A percentile compares a stretch with the other conserved stretches of the same genome.
Conservation (phyloP, 257 asterid genomes). For the Lycium ferocissimum region DNA sequence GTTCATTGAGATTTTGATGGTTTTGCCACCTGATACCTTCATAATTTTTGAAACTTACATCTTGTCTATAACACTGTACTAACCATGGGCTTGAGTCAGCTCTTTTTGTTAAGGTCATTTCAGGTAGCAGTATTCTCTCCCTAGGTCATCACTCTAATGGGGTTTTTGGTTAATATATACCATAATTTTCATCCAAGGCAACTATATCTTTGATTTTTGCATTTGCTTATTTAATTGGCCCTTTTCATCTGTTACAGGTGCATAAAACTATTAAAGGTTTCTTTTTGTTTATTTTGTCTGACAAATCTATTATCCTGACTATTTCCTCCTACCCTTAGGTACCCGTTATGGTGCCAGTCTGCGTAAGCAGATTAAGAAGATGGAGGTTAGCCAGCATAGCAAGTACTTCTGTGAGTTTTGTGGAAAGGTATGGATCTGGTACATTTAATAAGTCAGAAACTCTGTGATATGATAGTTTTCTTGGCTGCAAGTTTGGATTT, state of each 20-base stretch:
- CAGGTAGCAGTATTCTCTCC: not conserved
- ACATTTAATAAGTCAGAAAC: not conserved
- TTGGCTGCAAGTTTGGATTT: not conserved
- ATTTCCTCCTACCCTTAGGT: slow-evolving; percentile 38
- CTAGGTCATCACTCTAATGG: not conserved
- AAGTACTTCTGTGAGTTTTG: slow-evolving; percentile 72
- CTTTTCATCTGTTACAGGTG: not conserved
- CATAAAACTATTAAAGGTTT: not conserved
- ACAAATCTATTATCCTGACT: too few relatives aligned
- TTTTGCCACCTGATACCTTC: not conserved
- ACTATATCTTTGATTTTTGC: not conserved
- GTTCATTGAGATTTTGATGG: not conserved
- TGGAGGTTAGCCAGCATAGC: slow-evolving; percentile 53
- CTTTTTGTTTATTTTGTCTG: not conserved
- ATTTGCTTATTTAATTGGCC: not conserved
- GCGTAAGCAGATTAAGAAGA: slow-evolving; percentile 63
- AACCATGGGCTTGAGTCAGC: not conserved
- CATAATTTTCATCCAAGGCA: not conserved
- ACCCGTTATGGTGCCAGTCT: slow-evolving; percentile 81
- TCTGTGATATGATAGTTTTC: not conserved
- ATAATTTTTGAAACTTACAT: not conserved
- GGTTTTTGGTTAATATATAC: not conserved
- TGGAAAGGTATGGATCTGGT: slow-evolving; percentile 51
- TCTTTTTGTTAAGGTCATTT: not conserved
- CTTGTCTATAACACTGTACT: not conserved